phyloP scores from a whole-genome alignment of 1,284 basidiomycete species.

The Leccinum pachyderme region DNA sequence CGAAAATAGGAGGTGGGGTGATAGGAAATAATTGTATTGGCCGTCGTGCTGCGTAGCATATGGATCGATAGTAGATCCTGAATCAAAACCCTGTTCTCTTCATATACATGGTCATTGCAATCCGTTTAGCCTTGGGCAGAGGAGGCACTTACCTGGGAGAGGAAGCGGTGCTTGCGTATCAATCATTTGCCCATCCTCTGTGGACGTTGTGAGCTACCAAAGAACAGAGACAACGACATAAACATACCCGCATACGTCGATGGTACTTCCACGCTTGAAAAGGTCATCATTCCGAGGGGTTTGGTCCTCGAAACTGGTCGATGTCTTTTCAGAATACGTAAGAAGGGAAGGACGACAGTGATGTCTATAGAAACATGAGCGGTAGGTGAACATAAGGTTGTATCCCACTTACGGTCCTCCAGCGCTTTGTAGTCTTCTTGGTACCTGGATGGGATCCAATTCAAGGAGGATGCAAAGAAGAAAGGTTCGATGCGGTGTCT shows the following conservation, averaged over 20 bases:
- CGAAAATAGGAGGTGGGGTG: constrained; percentile 31
- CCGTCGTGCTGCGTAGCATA: constrained; percentile 35
- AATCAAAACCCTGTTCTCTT: constrained; percentile 28
- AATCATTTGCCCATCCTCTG: constrained; percentile 37
- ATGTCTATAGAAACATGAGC: constrained; percentile 37
- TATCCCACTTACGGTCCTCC: constrained; percentile 44
- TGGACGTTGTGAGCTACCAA: neutral
- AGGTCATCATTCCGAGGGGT: constrained; percentile 2
- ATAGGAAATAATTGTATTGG: constrained; percentile 44
- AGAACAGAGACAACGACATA: neutral
- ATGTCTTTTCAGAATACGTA: constrained; percentile 35
- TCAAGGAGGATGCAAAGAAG: constrained; percentile 54
- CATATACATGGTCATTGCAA: neutral
- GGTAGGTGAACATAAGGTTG: neutral
- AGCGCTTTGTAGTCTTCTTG: constrained; percentile 40
- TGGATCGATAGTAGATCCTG: constrained; percentile 40
- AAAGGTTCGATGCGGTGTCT: constrained; percentile 48
- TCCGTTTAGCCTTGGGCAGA: neutral
- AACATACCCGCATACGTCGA: constrained; percentile 16
- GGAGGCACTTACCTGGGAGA: constrained; percentile 25
- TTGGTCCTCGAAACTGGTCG: constrained; percentile 13
- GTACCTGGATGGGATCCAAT: constrained; percentile 55
- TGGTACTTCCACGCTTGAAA: neutral
- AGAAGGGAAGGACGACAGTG: constrained; percentile 49
- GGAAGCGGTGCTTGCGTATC: constrained; percentile 48